Evolutionary conservation across 2,329 filamentous ascomycete genomes (phyloP), one percentile per base, ranked within the genome.

Genomic region (Zymoseptoria crescenta): DNA sequence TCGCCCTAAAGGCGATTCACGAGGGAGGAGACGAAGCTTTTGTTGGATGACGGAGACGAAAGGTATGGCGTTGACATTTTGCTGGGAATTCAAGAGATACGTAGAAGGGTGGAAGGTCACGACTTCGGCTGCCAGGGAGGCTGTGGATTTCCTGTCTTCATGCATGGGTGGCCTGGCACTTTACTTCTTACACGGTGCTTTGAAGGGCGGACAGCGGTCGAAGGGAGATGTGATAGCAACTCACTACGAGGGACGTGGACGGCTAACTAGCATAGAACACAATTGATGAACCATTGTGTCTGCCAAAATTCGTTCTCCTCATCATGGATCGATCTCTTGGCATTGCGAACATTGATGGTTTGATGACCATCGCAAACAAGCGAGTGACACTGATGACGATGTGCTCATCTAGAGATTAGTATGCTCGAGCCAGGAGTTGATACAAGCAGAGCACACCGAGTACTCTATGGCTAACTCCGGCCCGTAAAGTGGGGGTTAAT

Each of bases 221-320:
- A 16, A 45, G 35, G 13, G n/a, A 45, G 35, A 45, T 4, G 13
- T 45, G 10, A n/a, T 45, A 45, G 35, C 5, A 16, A 45, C 35
- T 54, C 52, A 45, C 52, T 28, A 54, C 27, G 52, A 45, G 28
- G 24, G 30, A 54, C 35, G 52, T 35, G 41, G 35, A 45, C 35
- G 35, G 4, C 4, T 45, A 45, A n/a, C 21, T 28, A 30, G 28
- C 41, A 54, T 54, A 54, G 52, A 19, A 54, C 52, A n/a, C 52
- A 35, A 54, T 54, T 54, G 52, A 54, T 41, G 52, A 54, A 54
- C 52, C 30, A 54, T 54, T 54, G 35, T 24, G 55, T 24, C 21
- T 45, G 55, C 55, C 24, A 2, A 58, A 19, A 52, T 21, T 35
- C 54, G 54, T 56, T 55, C 55, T 57, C 53, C 27, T 57, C 19